Conservation (phyloP, 73 alveolate species). For the Stentor roeselii region DNA sequence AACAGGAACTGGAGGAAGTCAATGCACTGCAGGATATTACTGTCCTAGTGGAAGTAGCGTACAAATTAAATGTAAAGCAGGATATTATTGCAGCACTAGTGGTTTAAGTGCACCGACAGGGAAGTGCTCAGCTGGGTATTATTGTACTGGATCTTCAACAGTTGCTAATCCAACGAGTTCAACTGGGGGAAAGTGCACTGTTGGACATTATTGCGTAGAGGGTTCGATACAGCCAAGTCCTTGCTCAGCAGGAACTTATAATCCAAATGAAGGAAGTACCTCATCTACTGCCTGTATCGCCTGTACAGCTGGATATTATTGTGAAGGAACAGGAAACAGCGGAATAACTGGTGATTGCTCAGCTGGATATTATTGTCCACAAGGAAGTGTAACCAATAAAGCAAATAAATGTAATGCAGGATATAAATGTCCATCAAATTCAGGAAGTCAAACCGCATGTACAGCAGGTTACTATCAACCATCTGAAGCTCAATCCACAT, state of each 20-base stretch:
- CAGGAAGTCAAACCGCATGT: conserved; percentile 30
- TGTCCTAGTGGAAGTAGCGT: conserved; percentile 51
- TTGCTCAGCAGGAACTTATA: conserved; percentile 62
- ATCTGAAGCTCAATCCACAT: conserved; percentile 33
- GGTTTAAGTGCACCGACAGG: conserved; percentile 29
- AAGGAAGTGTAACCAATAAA: background rate
- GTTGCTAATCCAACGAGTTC: conserved; percentile 27
- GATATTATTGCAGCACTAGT: conserved; percentile 31
- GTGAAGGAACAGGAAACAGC: background rate
- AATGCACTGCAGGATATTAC: conserved; percentile 43
- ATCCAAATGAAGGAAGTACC: background rate
- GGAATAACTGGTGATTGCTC: conserved; percentile 27
- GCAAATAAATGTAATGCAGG: conserved; percentile 50
- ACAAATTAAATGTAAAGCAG: conserved; percentile 27
- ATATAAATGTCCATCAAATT: conserved; percentile 55
- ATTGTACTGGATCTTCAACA: conserved; percentile 34
- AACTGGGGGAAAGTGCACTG: conserved; percentile 46
- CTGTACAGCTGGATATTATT: conserved; percentile 18
- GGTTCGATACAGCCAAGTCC: conserved; percentile 47
- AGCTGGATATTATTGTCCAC: conserved; percentile 59
- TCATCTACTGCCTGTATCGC: conserved; percentile 45
- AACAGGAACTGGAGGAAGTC: conserved; percentile 28
- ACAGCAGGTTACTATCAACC: conserved; percentile 53
- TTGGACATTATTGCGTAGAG: conserved; percentile 34
- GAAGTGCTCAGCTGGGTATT: conserved; percentile 49